These are phyloP conservation scores for Chalaropsis ovoidea DNA, from an alignment of 2,329 filamentous ascomycete genomes.

Conservation along the genomic window DNA sequence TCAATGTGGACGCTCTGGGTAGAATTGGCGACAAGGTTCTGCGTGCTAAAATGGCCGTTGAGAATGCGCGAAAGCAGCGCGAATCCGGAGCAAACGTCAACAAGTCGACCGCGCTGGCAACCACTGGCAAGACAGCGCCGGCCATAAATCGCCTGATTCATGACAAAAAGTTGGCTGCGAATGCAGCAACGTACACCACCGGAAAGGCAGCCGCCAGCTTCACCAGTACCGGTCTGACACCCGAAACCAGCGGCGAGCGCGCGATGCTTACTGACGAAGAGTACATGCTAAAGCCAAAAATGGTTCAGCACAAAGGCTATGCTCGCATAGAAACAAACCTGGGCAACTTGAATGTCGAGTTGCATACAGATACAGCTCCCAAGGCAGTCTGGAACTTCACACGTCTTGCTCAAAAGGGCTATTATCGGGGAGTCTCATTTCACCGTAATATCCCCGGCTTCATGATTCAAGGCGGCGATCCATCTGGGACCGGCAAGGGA, in stretches of 20 bases:
- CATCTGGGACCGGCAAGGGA: constrained; percentile 83
- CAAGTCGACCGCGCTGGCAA: constrained; percentile 27
- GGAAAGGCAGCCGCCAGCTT: constrained; percentile 87
- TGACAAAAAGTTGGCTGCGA: constrained; percentile 58
- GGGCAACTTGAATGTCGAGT: constrained; percentile 76
- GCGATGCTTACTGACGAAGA: constrained; percentile 87
- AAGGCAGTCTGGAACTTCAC: constrained; percentile 97
- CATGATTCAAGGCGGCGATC: constrained; percentile 97
- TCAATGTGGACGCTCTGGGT: constrained; percentile 73
- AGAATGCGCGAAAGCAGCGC: constrained; percentile 70
- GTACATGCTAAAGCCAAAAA: constrained; percentile 85
- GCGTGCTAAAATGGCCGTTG: constrained; percentile 87
- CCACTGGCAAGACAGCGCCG: not conserved
- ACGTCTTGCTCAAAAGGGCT: constrained; percentile 74
- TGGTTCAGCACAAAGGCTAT: constrained; percentile 84
- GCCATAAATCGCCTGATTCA: constrained; percentile 36
- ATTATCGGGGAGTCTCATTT: constrained; percentile 75
- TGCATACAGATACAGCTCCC: constrained; percentile 83
- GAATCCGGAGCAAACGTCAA: constrained; percentile 51
- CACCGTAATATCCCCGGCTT: constrained; percentile 92
- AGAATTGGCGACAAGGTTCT: constrained; percentile 72
- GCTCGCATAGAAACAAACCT: constrained; percentile 78
- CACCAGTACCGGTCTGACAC: constrained; percentile 87
- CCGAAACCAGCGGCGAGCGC: constrained; percentile 77
- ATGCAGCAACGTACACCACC: constrained; percentile 82